Conservation (phyloP, 495 filamentous ascomycete species). For the Tuber umbilicatum region DNA sequence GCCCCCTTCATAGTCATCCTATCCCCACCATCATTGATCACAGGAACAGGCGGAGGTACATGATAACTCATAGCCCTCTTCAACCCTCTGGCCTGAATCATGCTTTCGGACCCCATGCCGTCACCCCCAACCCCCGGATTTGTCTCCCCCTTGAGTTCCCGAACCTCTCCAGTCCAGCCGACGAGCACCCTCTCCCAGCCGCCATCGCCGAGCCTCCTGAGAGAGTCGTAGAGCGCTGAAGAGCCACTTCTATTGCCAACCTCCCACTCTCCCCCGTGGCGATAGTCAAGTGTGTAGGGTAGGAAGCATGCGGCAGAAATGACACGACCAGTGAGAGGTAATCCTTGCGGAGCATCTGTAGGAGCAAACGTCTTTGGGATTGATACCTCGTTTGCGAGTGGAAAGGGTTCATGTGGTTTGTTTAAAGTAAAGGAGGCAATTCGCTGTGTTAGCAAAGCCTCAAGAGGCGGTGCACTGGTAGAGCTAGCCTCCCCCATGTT, state of each 20-base stretch:
- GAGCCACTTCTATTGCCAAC: slow-evolving; percentile 71
- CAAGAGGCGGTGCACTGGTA: slow-evolving; percentile 21
- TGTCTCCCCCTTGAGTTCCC: slow-evolving; percentile 39
- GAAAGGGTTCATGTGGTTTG: slow-evolving; percentile 22
- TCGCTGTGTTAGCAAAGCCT: slow-evolving; percentile 18
- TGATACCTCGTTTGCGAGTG: slow-evolving; percentile 22
- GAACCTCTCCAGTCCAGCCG: slow-evolving; percentile 88
- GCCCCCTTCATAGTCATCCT: slow-evolving; percentile 47
- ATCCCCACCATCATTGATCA: slow-evolving; percentile 33
- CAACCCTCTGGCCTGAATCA: slow-evolving; percentile 27
- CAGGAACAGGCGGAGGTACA: slow-evolving; percentile 36
- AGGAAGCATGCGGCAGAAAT: slow-evolving; percentile 84
- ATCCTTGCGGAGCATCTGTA: slow-evolving; percentile 24
- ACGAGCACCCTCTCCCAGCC: slow-evolving; percentile 83
- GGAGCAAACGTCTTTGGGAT: slow-evolving; percentile 23
- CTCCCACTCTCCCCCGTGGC: slow-evolving; percentile 66
- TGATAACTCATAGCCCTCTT: slow-evolving; percentile 33
- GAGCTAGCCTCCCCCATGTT: slow-evolving; percentile 15
- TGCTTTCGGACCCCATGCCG: slow-evolving; percentile 12
- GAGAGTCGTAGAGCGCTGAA: slow-evolving; percentile 81
- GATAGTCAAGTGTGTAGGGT: slow-evolving; percentile 65
- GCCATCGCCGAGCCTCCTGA: slow-evolving; percentile 72
- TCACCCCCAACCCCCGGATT: slow-evolving; percentile 35
- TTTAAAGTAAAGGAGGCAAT: slow-evolving; percentile 14
- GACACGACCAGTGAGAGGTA: slow-evolving; percentile 70